A percentile compares a stretch with the other conserved stretches of the same genome.
Evolutionary conservation across 2,329 filamentous ascomycete genomes (phyloP).

Genomic region (Ophiostoma himal-ulmi): DNA sequence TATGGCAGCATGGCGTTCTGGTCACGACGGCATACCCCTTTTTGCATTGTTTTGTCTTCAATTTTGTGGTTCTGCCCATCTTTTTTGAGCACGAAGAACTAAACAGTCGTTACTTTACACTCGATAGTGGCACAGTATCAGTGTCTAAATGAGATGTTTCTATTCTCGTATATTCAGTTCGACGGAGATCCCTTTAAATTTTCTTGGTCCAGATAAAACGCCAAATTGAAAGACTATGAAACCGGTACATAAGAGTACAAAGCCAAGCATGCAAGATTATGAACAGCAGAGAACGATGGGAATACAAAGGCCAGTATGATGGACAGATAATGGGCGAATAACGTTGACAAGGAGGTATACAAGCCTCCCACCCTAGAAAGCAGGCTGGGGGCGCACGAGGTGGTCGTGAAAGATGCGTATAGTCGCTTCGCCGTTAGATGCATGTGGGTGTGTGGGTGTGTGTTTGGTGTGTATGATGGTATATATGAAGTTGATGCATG

Average conservation of each 20-base stretch:
- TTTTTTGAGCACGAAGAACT: too few relatives aligned
- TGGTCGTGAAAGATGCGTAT: not conserved
- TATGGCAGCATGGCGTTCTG: conserved; percentile 5
- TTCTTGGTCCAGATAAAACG: conserved; percentile 8
- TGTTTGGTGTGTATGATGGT: not conserved
- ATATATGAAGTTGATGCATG: not conserved
- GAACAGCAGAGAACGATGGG: not conserved
- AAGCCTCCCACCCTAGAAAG: not conserved
- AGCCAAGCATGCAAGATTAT: conserved; percentile 9
- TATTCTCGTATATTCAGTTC: conserved; percentile 9
- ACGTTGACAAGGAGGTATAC: not conserved
- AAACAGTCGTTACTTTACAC: not conserved
- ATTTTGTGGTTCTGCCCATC: not conserved
- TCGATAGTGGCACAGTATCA: not conserved
- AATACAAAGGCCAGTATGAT: not conserved
- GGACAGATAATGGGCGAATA: not conserved
- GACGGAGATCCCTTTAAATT: conserved; percentile 10
- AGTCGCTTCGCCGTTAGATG: not conserved
- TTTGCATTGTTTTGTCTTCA: not conserved
- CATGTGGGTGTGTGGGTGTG: not conserved
- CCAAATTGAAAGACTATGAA: conserved; percentile 6
- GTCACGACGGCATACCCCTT: conserved; percentile 2
- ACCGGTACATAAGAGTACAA: conserved; percentile 1
- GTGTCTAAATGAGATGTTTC: not conserved
- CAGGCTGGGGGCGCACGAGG: not conserved